Conservation (phyloP, 1,139 yeast species). For the Protomyces pachydermus region DNA sequence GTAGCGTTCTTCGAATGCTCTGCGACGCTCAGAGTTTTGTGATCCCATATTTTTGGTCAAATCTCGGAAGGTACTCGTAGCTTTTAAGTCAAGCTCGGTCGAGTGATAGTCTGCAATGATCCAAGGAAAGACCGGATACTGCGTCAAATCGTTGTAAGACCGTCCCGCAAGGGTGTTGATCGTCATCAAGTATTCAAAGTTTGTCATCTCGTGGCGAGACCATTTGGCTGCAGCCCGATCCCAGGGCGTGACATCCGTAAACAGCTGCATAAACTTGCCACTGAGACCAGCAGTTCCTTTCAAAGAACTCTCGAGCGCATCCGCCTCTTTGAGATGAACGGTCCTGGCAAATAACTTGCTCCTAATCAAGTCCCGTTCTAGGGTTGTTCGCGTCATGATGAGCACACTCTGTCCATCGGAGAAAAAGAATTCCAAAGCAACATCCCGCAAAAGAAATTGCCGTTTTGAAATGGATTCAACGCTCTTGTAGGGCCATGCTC, state of each 20-base stretch:
- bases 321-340: slow-evolving; percentile 1
- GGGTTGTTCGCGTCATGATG: slow-evolving; percentile 52
- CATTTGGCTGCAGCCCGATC: slow-evolving; percentile 51
- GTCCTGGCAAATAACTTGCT: slow-evolving; percentile 40
- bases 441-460: slow-evolving; percentile 69
- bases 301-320: neutral
- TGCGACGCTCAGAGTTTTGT: slow-evolving; percentile 56
- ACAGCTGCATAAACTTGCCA: slow-evolving; percentile 44
- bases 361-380: slow-evolving; percentile 55
- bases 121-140: slow-evolving; percentile 89
- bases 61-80: slow-evolving; percentile 63
- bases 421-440: slow-evolving; percentile 71
- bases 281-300: slow-evolving; percentile 33
- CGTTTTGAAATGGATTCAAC: slow-evolving; percentile 63
- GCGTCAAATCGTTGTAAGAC: slow-evolving; percentile 79
- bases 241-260: slow-evolving; percentile 37
- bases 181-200: slow-evolving; percentile 71
- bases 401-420: slow-evolving; percentile 64
- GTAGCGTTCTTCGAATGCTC: slow-evolving; percentile 61
- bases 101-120: slow-evolving; percentile 74
- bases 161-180: slow-evolving; percentile 80
- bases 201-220: slow-evolving; percentile 70
- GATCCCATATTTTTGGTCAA: slow-evolving; percentile 88
- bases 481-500: slow-evolving; percentile 51
- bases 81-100: slow-evolving; percentile 54